Evolutionary conservation across 2,329 filamentous ascomycete genomes (phyloP), one percentile per base, ranked within the genome.

Genomic region (Aspergillus sp.): DNA sequence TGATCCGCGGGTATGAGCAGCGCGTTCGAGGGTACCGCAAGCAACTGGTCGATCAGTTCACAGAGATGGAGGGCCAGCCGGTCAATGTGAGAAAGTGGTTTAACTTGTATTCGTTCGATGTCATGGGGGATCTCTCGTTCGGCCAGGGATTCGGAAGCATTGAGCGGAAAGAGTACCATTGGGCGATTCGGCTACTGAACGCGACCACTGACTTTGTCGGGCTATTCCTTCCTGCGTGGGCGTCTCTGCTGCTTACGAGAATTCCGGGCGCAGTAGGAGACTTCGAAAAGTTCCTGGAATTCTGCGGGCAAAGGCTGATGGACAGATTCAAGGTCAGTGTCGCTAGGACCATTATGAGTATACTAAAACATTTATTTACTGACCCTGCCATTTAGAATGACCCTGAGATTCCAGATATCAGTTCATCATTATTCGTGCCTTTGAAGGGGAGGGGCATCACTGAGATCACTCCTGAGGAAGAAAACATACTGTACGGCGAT

Each of bases 11-110:
- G 4, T 82, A 82, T 61, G 79, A 81, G 61, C 59, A 69, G 17
- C 70, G 77, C 1, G 69, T 81, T 2, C 66, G 69, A 15, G 64
- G 56, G 3, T 77, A 79, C 64, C 77, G 74, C 23, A 68, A 77
- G 48, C 69, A 74, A 61, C 66, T 81, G 7, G 59, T 77, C 2
- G 47, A 66, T 4, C 69, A 72, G 6, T 61, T 82, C 13, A 55
- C 59, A 0, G 69, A 57, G 66, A 72, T 57, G 54, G 70, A 58
- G 64, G 71, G 54, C 66, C 72, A 59, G 41, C 17, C 65, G 0
- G 62, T 83, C 9, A 71, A 80, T 51, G 69, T 81, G 34, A 67
- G 73, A 1, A 73, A 78, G 51, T 80, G 75, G 66, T 78, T 80
- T 62, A 54, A 61, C 38, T 34, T 59, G 25, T 67, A 66, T 51